phyloP scores from a whole-genome alignment of 345 rosid species.

The Salix koriyanagi region DNA sequence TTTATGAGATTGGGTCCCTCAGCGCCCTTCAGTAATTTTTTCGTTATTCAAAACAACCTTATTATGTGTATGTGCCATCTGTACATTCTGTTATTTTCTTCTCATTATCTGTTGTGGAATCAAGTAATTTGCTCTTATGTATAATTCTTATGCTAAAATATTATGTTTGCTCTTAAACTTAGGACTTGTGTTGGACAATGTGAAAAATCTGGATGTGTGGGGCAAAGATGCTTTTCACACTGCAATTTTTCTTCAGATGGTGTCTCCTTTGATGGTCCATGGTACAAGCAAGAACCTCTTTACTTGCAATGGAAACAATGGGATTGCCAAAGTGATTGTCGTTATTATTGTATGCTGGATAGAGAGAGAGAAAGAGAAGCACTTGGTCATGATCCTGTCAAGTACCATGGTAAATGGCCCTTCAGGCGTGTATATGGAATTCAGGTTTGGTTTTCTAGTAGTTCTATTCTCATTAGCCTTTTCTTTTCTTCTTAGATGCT shows the following conservation, averaged over 20 bases:
- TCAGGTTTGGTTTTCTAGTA: slow-evolving; percentile 39
- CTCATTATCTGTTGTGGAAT: not conserved
- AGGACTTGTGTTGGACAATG: slow-evolving; percentile 76
- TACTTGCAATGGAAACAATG: slow-evolving; percentile 80
- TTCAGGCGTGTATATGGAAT: slow-evolving; percentile 71
- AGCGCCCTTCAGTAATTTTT: not conserved
- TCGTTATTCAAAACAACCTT: not conserved
- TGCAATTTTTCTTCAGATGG: slow-evolving; percentile 83
- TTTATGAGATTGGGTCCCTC: not conserved
- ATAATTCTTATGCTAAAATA: not conserved
- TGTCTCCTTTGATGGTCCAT: slow-evolving; percentile 60
- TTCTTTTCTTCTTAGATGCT: not conserved
- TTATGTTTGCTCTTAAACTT: not conserved
- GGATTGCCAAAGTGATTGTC: slow-evolving; percentile 70
- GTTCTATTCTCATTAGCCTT: not conserved
- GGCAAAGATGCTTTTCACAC: slow-evolving; percentile 64
- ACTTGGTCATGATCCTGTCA: slow-evolving; percentile 61
- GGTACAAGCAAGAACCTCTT: slow-evolving; percentile 88
- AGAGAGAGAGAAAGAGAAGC: slow-evolving; percentile 71
- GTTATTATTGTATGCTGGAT: slow-evolving; percentile 70
- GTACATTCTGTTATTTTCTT: not conserved
- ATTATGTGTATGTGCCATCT: not conserved
- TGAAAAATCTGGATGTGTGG: slow-evolving; percentile 77
- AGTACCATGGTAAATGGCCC: slow-evolving; percentile 92
- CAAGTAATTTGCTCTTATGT: not conserved